A percentile compares a stretch with the other conserved stretches of the same genome.
Conservation (phyloP, 768 basidiomycete species). For the Suillus decipiens region DNA sequence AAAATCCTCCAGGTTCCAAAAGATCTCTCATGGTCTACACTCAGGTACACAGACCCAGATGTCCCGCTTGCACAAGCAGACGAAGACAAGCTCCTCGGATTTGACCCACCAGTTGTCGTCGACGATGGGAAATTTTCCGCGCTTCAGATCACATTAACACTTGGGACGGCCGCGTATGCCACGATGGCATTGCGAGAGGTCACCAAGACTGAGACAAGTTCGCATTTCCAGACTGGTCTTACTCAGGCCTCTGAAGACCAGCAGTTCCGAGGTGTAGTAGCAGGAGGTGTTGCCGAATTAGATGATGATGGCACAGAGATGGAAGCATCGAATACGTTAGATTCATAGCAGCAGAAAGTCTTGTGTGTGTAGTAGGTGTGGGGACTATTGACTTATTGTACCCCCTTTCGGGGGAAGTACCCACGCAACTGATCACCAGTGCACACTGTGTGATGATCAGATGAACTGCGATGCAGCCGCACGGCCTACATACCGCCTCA, state of each 20-base stretch:
- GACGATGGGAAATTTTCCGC: conserved; percentile 85
- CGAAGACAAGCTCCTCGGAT: conserved; percentile 86
- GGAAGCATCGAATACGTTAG: neutral
- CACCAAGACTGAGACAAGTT: conserved; percentile 93
- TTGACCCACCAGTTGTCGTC: conserved; percentile 66
- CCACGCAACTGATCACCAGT: neutral
- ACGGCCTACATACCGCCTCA: neutral
- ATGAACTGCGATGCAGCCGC: neutral
- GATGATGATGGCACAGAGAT: conserved; percentile 22
- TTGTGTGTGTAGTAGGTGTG: neutral
- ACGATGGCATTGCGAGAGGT: conserved; percentile 97
- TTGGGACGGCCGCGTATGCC: conserved; percentile 93
- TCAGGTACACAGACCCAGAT: conserved; percentile 93
- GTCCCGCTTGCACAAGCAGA: conserved; percentile 91
- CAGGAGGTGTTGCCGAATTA: conserved; percentile 27
- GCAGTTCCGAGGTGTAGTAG: conserved; percentile 61
- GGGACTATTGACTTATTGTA: neutral
- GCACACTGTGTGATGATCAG: neutral
- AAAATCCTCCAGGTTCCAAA: conserved; percentile 86
- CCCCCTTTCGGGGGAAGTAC: neutral
- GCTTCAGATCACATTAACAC: conserved; percentile 79
- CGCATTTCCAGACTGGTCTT: conserved; percentile 82
- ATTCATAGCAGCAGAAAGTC: neutral
- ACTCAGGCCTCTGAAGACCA: conserved; percentile 83
- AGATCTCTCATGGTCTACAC: conserved; percentile 76